Evolutionary conservation across 148 eudicot species (phyloP).

Genomic region (Gaultheria prostrata): DNA sequence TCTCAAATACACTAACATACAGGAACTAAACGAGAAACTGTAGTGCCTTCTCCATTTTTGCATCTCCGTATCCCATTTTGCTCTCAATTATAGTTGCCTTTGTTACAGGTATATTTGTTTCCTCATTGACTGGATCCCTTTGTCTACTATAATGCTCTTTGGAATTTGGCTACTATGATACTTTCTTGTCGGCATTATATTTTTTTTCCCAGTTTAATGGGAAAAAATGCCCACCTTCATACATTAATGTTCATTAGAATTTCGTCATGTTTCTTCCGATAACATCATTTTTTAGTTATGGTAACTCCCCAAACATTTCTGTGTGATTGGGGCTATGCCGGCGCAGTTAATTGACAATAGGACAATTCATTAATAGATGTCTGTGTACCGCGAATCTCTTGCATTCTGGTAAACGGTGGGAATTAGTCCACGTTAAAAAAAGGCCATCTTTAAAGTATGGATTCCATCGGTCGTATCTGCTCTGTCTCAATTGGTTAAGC

Average conservation of each 20-base stretch:
- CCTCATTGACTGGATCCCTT: background rate
- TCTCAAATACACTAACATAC: background rate
- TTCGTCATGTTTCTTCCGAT: background rate
- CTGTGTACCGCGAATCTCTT: too few species aligned
- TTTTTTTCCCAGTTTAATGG: background rate
- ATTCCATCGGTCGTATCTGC: too few species aligned
- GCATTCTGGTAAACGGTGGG: too few species aligned
- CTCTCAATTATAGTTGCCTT: background rate
- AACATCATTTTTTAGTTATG: background rate
- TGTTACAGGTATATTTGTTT: background rate
- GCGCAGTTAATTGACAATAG: too few species aligned
- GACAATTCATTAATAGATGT: too few species aligned
- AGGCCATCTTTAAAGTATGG: too few species aligned
- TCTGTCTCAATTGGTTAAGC: too few species aligned
- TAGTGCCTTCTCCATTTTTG: slow-evolving; percentile 17
- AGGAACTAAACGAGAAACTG: too few species aligned
- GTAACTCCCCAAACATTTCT: background rate
- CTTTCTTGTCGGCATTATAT: background rate
- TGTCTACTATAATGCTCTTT: background rate
- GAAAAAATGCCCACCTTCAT: background rate
- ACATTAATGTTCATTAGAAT: background rate
- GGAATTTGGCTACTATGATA: background rate
- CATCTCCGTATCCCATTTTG: background rate
- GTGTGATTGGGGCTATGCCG: too few species aligned
- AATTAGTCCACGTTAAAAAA: too few species aligned